These are phyloP conservation scores for Trypanosoma congolense DNA, from an alignment of 208 protist species.

Conservation along the genomic window DNA sequence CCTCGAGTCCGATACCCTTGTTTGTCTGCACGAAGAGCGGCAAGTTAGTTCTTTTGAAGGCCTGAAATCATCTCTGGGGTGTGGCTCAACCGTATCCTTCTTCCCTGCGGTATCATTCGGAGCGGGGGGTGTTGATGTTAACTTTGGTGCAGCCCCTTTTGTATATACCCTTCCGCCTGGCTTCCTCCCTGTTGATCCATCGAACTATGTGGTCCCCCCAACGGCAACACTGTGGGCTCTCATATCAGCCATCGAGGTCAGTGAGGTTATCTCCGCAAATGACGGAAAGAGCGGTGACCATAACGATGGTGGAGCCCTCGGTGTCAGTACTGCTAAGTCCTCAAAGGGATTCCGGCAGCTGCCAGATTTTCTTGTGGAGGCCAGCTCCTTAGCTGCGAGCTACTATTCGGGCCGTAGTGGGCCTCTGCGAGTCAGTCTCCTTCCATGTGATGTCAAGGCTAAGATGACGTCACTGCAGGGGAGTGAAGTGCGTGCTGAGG, in stretches of 20 bases:
- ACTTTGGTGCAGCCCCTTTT: constrained; percentile 81
- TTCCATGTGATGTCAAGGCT: constrained; percentile 32
- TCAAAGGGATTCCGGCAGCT: constrained; percentile 8
- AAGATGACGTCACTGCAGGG: constrained; percentile 29
- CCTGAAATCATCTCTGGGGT: constrained; percentile 17
- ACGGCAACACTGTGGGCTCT: constrained; percentile 54
- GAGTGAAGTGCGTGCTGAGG: constrained; percentile 34
- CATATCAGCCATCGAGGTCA: constrained; percentile 33
- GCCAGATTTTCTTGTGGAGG: constrained; percentile 18
- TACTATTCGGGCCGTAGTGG: constrained; percentile 46
- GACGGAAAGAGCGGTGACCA: background rate
- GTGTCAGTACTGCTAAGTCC: background rate
- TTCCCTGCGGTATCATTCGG: constrained; percentile 58
- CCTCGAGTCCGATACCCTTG: constrained; percentile 49
- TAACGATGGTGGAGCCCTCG: background rate
- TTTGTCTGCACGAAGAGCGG: constrained; percentile 67
- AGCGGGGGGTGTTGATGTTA: constrained; percentile 61
- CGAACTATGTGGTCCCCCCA: constrained; percentile 48
- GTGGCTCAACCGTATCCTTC: constrained; percentile 25
- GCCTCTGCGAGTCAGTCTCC: constrained; percentile 45
- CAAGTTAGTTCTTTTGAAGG: constrained; percentile 59
- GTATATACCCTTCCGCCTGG: constrained; percentile 39
- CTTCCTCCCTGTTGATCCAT: constrained; percentile 68
- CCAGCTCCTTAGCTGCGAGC: constrained; percentile 9
- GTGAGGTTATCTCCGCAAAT: constrained; percentile 5